Percentiles rank a stretch among this genome's conserved stretches.
These are phyloP conservation scores for Saprolegnia diclina DNA, from an alignment of 352 stramenopile genomes.

Conservation along the genomic window DNA sequence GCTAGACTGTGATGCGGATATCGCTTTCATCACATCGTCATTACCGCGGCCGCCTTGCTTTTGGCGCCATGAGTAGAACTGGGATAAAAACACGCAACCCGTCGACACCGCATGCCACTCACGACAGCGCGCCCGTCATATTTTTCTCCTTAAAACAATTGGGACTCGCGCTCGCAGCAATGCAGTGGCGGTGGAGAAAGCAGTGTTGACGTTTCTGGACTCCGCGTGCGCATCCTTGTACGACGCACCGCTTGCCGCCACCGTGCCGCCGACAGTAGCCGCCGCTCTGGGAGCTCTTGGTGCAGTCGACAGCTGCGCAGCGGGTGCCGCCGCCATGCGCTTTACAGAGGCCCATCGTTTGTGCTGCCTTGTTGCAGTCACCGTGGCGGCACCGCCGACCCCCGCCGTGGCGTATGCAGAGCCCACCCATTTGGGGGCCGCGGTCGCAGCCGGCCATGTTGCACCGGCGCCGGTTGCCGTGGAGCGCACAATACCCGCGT, in stretches of 20 bases:
- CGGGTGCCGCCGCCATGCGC: slow-evolving; percentile 47
- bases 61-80: too few species aligned
- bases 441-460: background rate
- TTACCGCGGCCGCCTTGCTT: too few species aligned
- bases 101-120: too few species aligned
- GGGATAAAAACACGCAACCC: too few species aligned
- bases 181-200: too few species aligned
- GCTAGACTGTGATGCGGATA: too few species aligned
- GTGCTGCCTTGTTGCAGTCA: slow-evolving; percentile 47
- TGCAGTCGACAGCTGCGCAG: slow-evolving; percentile 31
- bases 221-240: slow-evolving; percentile 79
- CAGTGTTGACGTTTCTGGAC: slow-evolving; percentile 33
- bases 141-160: too few species aligned
- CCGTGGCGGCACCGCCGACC: background rate
- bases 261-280: slow-evolving; percentile 79
- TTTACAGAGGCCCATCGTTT: slow-evolving; percentile 65
- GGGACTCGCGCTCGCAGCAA: too few species aligned
- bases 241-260: slow-evolving; percentile 70
- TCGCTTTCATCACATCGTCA: too few species aligned
- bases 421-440: background rate
- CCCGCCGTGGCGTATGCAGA: background rate
- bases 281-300: slow-evolving; percentile 79
- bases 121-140: too few species aligned
- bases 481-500: background rate
- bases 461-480: background rate